phyloP scores from a whole-genome alignment of 257 asterid genomes.

The Ocimum tenuiflorum region DNA sequence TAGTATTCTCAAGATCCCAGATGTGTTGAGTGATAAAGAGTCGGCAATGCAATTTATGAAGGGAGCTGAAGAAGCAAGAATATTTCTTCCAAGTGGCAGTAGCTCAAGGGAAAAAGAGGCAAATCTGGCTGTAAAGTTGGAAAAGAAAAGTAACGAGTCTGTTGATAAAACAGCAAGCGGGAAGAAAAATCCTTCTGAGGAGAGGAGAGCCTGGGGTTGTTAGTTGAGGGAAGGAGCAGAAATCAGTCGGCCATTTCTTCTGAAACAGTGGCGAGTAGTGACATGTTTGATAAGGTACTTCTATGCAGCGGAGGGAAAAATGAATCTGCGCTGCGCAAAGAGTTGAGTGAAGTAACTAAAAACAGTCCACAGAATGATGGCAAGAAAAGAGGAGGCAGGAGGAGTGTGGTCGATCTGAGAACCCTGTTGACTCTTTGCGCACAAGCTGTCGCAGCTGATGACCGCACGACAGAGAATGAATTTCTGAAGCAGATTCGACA shows the following conservation, averaged over 20 bases:
- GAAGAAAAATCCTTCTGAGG: conserved; percentile 48
- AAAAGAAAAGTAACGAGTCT: conserved; percentile 22
- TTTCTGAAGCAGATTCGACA: conserved; percentile 60
- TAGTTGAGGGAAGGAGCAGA: conserved; percentile 44
- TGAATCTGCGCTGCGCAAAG: conserved; percentile 62
- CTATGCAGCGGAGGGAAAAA: conserved; percentile 63
- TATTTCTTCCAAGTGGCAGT: conserved; percentile 47
- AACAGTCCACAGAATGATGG: conserved; percentile 20
- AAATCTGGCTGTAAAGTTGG: conserved; percentile 29
- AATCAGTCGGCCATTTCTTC: conserved; percentile 59
- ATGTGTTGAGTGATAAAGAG: conserved; percentile 35
- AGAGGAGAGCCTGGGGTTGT: conserved; percentile 31
- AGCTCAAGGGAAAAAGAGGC: conserved; percentile 22
- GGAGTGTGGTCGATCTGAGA: conserved; percentile 56
- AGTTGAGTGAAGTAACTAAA: conserved; percentile 40
- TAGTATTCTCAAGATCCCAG: conserved; percentile 35
- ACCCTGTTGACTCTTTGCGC: conserved; percentile 64
- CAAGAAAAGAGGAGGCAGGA: conserved; percentile 44
- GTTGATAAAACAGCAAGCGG: conserved; percentile 39
- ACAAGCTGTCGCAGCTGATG: conserved; percentile 74
- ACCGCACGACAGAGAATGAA: conserved; percentile 51
- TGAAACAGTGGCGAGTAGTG: conserved; percentile 49
- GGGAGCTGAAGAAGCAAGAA: conserved; percentile 62
- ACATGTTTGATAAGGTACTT: conserved; percentile 60
- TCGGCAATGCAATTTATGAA: conserved; percentile 52